Percentiles rank a stretch among this genome's conserved stretches.
Evolutionary conservation across 2,329 filamentous ascomycete genomes (phyloP).

Genomic region (Nigrospora sphaerica): DNA sequence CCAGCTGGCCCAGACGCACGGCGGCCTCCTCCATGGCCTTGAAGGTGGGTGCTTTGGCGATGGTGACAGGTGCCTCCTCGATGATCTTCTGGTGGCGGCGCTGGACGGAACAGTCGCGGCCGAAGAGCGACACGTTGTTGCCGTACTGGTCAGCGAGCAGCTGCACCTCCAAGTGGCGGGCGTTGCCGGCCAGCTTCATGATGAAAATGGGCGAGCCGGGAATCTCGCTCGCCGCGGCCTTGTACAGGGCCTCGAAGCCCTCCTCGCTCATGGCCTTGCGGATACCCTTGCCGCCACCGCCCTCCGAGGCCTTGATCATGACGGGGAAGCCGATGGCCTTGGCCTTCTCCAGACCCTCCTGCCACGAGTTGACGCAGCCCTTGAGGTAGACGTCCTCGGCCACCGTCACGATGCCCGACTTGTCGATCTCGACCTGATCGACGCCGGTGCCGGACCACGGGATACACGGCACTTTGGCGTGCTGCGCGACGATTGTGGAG

Average conservation of each 20-base stretch:
- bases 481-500: slow-evolving; percentile 97
- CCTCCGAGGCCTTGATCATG: slow-evolving; percentile 99
- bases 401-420: slow-evolving; percentile 85
- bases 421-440: slow-evolving; percentile 69
- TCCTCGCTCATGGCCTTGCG: slow-evolving; percentile 86
- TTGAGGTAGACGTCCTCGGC: slow-evolving; percentile 77
- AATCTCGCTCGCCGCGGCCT: slow-evolving; percentile 93
- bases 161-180: slow-evolving; percentile 94
- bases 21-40: slow-evolving; percentile 94
- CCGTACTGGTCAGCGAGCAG: slow-evolving; percentile 97
- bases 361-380: slow-evolving; percentile 82
- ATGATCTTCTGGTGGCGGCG: slow-evolving; percentile 99
- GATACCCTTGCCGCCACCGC: slow-evolving; percentile 98
- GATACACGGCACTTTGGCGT: slow-evolving; percentile 92
- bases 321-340: slow-evolving; percentile 93
- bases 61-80: slow-evolving; percentile 95
- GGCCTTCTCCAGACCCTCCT: slow-evolving; percentile 84
- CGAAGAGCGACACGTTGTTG: slow-evolving; percentile 98
- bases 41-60: slow-evolving; percentile 85
- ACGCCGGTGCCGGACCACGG: slow-evolving; percentile 99
- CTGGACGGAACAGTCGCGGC: slow-evolving; percentile 97
- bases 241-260: slow-evolving; percentile 81
- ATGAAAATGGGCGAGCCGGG: slow-evolving; percentile 99
- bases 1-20: slow-evolving; percentile 84
- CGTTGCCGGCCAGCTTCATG: slow-evolving; percentile 98